Conservation (phyloP, 2,329 filamentous ascomycete genomes). For the Cucurbitaria berberidis region DNA sequence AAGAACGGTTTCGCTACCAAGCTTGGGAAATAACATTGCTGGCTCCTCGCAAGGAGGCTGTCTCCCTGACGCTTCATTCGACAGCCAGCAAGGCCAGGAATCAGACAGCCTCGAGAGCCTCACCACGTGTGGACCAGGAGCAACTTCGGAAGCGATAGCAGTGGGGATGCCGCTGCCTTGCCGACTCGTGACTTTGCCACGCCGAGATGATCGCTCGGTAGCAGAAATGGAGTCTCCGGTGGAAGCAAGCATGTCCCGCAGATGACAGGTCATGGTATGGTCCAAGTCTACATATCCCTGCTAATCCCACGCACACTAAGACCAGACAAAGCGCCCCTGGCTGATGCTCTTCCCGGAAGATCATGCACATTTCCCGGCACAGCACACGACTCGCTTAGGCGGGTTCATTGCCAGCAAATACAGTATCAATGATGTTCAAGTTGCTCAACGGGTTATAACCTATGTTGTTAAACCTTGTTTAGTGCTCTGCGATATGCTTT, state of each 20-base stretch:
- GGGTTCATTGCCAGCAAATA: slow-evolving; percentile 8
- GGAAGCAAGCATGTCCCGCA: slow-evolving; percentile 37
- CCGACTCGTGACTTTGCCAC: slow-evolving; percentile 27
- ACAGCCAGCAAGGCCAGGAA: background rate
- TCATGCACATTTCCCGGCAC: slow-evolving; percentile 41
- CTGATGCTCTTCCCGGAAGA: slow-evolving; percentile 40
- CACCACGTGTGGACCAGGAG: slow-evolving; percentile 8
- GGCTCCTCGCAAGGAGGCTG: background rate
- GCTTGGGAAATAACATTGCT: background rate
- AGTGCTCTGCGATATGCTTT: slow-evolving; percentile 3
- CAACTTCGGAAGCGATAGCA: slow-evolving; percentile 18
- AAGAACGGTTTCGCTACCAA: background rate
- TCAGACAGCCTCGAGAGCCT: background rate
- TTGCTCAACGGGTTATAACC: background rate
- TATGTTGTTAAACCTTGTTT: slow-evolving; percentile 19
- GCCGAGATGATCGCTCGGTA: slow-evolving; percentile 37
- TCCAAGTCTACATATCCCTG: slow-evolving; percentile 39
- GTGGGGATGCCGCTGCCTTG: slow-evolving; percentile 30
- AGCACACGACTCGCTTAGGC: slow-evolving; percentile 28
- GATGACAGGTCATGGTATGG: slow-evolving; percentile 29
- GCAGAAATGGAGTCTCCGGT: slow-evolving; percentile 26
- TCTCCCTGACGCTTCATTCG: background rate
- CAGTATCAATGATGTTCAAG: background rate
- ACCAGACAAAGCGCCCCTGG: slow-evolving; percentile 24
- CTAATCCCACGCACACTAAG: slow-evolving; percentile 32